These are phyloP conservation scores for Aspergillus terreus DNA, from an alignment of 2,329 filamentous ascomycete species.

Conservation along the genomic window DNA sequence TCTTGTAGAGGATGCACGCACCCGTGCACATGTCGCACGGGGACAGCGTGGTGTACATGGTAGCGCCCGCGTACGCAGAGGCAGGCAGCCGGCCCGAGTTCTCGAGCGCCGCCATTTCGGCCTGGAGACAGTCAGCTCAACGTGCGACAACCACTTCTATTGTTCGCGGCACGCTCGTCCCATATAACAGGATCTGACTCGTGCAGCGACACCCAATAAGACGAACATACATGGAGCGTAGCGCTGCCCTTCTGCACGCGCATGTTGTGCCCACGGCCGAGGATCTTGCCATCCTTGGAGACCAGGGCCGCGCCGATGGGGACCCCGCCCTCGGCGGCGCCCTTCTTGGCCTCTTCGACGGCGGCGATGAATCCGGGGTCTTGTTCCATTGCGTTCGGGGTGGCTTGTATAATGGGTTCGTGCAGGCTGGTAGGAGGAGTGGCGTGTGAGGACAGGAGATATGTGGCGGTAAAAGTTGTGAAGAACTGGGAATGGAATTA, in stretches of 20 bases:
- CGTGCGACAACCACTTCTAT: not conserved
- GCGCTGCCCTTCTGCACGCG: slow-evolving; percentile 68
- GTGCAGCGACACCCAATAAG: no score
- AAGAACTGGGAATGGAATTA: no score
- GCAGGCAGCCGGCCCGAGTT: slow-evolving; percentile 70
- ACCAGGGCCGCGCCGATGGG: slow-evolving; percentile 61
- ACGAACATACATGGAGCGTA: slow-evolving; percentile 62
- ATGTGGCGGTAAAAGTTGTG: not conserved
- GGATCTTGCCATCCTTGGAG: slow-evolving; percentile 64
- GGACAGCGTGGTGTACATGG: slow-evolving; percentile 80
- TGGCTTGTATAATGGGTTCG: not conserved
- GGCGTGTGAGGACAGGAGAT: not conserved
- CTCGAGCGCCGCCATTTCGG: slow-evolving; percentile 71
- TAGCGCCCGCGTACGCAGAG: slow-evolving; percentile 64
- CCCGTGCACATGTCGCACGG: slow-evolving; percentile 82
- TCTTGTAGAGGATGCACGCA: slow-evolving; percentile 71
- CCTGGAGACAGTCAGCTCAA: slow-evolving; percentile 43
- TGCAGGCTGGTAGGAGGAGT: not conserved
- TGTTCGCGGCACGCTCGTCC: no score
- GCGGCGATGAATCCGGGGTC: slow-evolving; percentile 56
- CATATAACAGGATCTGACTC: no score
- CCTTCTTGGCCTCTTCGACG: slow-evolving; percentile 54
- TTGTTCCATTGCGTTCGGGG: slow-evolving; percentile 27
- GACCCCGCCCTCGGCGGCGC: slow-evolving; percentile 55
- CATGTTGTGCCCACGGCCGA: slow-evolving; percentile 72